Percentiles rank a stretch among this genome's conserved stretches.
These are phyloP conservation scores for Litchi chinensis DNA, from an alignment of 345 rosid genomes.

Conservation along the genomic window DNA sequence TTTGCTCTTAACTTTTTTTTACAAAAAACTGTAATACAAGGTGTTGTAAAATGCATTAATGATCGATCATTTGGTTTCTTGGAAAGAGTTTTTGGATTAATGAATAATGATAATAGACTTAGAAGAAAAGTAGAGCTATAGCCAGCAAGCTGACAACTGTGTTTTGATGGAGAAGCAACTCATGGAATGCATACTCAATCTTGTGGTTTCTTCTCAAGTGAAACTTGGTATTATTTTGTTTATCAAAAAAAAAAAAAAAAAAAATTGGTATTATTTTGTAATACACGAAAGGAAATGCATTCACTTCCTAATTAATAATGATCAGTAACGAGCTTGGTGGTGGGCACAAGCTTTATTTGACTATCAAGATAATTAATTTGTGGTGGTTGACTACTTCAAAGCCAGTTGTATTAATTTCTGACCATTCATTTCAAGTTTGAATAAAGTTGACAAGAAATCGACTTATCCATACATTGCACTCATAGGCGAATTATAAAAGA, in stretches of 20 bases:
- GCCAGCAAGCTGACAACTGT: conserved; percentile 21
- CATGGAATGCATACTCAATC: conserved; percentile 2
- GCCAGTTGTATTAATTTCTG: background rate
- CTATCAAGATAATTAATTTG: background rate
- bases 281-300: conserved; percentile 7
- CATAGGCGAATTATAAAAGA: background rate
- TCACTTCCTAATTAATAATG: background rate
- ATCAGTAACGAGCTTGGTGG: background rate
- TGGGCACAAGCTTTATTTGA: background rate
- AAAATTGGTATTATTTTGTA: background rate
- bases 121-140: conserved; percentile 36
- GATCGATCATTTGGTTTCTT: background rate
- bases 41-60: background rate
- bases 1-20: background rate
- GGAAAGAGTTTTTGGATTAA: conserved; percentile 14
- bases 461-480: background rate
- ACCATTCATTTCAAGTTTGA: background rate
- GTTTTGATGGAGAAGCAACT: conserved; percentile 10
- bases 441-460: background rate
- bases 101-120: conserved; percentile 13
- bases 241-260: too few relatives aligned
- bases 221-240: background rate
- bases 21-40: background rate
- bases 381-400: background rate
- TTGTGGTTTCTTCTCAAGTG: conserved; percentile 1